Evolutionary conservation across 2,329 filamentous ascomycete genomes (phyloP).

Genomic region (Arthroderma uncinatum): DNA sequence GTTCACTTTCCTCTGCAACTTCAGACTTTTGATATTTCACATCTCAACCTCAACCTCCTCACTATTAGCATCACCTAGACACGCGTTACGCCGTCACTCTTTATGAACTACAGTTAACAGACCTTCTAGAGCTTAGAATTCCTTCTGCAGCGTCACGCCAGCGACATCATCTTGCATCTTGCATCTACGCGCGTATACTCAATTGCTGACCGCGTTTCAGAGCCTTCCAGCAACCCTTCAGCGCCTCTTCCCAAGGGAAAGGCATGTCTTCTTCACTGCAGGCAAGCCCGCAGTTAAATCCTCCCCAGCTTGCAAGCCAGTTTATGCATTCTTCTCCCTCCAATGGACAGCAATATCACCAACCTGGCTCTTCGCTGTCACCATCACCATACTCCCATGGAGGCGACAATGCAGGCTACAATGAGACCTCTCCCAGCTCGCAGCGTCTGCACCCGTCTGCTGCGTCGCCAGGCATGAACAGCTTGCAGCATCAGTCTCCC

Average conservation of each 20-base stretch:
- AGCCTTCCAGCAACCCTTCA: background rate
- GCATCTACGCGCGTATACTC: background rate
- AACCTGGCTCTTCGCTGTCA: slow-evolving; percentile 17
- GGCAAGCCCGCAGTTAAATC: slow-evolving; percentile 45
- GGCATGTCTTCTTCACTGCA: slow-evolving; percentile 56
- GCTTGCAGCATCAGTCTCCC: slow-evolving; percentile 36
- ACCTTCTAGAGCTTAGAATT: background rate
- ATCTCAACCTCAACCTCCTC: background rate
- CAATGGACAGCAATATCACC: background rate
- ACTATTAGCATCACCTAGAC: slow-evolving; percentile 13
- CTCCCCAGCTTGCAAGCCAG: slow-evolving; percentile 39
- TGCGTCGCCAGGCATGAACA: slow-evolving; percentile 34
- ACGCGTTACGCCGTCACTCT: background rate
- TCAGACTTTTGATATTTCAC: background rate
- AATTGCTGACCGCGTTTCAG: background rate
- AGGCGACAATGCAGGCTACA: slow-evolving; percentile 3
- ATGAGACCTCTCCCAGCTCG: slow-evolving; percentile 5
- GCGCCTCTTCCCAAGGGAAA: slow-evolving; percentile 25
- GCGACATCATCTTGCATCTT: slow-evolving; percentile 5
- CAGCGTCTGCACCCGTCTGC: slow-evolving; percentile 24
- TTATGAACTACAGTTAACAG: slow-evolving; percentile 4
- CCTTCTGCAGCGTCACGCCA: slow-evolving; percentile 1
- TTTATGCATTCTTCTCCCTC: slow-evolving; percentile 26
- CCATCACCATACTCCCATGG: slow-evolving; percentile 43
- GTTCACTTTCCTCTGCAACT: background rate